phyloP scores from a whole-genome alignment of 2,329 filamentous ascomycete genomes.

The Stemphylium vesicarium region DNA sequence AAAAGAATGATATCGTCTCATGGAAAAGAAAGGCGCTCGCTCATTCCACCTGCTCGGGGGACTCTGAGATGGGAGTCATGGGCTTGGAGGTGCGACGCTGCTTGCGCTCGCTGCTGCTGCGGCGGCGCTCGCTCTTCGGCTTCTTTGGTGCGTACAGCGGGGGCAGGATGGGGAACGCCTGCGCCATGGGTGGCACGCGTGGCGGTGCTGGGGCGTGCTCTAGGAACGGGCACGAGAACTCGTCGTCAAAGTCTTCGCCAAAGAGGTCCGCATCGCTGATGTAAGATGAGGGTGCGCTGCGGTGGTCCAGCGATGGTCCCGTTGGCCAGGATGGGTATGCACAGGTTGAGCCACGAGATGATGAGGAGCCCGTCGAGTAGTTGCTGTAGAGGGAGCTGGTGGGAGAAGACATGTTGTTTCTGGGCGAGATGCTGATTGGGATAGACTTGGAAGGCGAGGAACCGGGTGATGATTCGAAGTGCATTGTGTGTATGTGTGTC shows the following conservation, averaged over 20 bases:
- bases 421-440: constrained; percentile 45
- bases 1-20: constrained; percentile 1
- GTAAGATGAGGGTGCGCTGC: constrained; percentile 48
- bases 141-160: constrained; percentile 51
- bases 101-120: constrained; percentile 51
- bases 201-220: constrained; percentile 50
- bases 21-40: too few relatives aligned
- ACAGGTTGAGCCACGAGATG: constrained; percentile 45
- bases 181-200: constrained; percentile 43
- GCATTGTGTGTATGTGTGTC: constrained; percentile 29
- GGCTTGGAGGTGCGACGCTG: constrained; percentile 49
- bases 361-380: constrained; percentile 38
- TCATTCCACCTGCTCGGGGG: constrained; percentile 49
- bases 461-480: constrained; percentile 46
- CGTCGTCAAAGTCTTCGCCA: constrained; percentile 47
- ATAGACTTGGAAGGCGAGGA: constrained; percentile 49
- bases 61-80: constrained; percentile 52
- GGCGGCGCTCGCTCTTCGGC: constrained; percentile 49
- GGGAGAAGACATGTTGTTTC: constrained; percentile 46
- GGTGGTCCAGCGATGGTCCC: constrained; percentile 45
- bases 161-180: constrained; percentile 47
- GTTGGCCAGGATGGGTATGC: constrained; percentile 52
- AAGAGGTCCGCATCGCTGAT: constrained; percentile 53
- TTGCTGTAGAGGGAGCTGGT: constrained; percentile 47
- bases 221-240: constrained; percentile 41